A percentile compares a stretch with the other conserved stretches of the same genome.
phyloP scores from a whole-genome alignment of 164 flowering plant genomes.

The Vitis cinerea region DNA sequence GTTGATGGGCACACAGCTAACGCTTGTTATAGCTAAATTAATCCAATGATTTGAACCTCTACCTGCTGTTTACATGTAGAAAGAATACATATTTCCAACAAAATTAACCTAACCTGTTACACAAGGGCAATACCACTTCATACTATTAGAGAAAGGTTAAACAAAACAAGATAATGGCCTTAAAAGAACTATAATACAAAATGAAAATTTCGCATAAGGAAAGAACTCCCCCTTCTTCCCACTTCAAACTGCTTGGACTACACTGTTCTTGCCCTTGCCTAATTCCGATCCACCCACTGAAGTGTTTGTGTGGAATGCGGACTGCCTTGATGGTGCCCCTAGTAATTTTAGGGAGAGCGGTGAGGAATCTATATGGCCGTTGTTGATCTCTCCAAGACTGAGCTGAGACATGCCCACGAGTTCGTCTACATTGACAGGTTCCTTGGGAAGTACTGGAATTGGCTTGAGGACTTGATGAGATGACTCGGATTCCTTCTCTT shows the following conservation, averaged over 20 bases:
- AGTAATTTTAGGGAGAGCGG: slow-evolving; percentile 51
- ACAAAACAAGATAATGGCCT: background rate
- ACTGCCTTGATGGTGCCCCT: slow-evolving; percentile 68
- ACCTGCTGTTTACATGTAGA: slow-evolving; percentile 30
- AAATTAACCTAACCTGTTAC: slow-evolving; percentile 16
- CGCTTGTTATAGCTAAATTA: background rate
- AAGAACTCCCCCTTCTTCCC: background rate
- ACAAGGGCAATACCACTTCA: slow-evolving; percentile 1
- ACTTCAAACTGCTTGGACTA: slow-evolving; percentile 50
- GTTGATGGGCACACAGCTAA: too few relatives aligned
- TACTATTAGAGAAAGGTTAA: background rate
- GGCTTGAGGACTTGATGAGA: slow-evolving; percentile 68
- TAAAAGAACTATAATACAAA: slow-evolving; percentile 3
- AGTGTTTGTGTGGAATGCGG: slow-evolving; percentile 74
- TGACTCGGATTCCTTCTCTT: slow-evolving; percentile 26
- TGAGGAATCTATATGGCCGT: slow-evolving; percentile 35
- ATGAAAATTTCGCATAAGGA: background rate
- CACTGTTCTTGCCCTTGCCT: slow-evolving; percentile 33
- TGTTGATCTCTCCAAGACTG: slow-evolving; percentile 49
- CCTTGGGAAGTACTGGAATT: slow-evolving; percentile 57
- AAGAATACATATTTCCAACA: slow-evolving; percentile 24
- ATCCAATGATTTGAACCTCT: slow-evolving; percentile 15
- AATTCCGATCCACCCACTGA: slow-evolving; percentile 39
- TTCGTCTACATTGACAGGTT: slow-evolving; percentile 76
- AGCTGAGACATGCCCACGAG: slow-evolving; percentile 83